A percentile compares a stretch with the other conserved stretches of the same genome.
phyloP scores from a whole-genome alignment of 306 rosid species.

The Quercus bicolor region DNA sequence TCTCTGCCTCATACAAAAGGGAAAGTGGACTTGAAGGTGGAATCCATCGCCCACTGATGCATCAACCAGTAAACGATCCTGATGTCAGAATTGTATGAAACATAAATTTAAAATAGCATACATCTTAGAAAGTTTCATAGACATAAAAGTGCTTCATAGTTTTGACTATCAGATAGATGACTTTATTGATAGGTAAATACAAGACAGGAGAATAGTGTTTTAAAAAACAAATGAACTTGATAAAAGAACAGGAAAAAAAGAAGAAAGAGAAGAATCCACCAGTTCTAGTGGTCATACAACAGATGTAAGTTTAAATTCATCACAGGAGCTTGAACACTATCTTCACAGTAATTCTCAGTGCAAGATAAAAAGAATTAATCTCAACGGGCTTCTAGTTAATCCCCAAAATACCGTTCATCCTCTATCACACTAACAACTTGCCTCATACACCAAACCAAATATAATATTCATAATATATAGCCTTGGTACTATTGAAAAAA shows the following conservation, averaged over 20 bases:
- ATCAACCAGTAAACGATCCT: constrained; percentile 82
- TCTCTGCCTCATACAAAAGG: constrained; percentile 78
- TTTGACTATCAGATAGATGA: constrained; percentile 3
- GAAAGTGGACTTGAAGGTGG: constrained; percentile 65
- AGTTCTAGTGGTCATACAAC: not conserved
- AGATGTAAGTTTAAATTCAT: not conserved
- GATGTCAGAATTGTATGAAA: constrained; percentile 80
- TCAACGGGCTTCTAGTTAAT: no score
- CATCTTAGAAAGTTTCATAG: constrained; percentile 33
- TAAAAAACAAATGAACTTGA: not conserved
- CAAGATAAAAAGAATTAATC: no score
- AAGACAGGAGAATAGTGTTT: not conserved
- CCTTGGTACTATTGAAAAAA: no score
- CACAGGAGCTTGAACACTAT: not conserved
- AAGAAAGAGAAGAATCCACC: not conserved
- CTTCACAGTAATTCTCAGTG: not conserved
- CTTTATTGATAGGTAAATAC: not conserved
- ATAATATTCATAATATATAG: not conserved
- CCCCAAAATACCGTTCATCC: no score
- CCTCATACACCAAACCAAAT: not conserved
- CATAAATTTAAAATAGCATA: constrained; percentile 51
- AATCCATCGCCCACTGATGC: constrained; percentile 97
- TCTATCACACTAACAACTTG: not conserved
- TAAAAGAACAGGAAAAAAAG: not conserved
- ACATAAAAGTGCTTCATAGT: constrained; percentile 27